A percentile compares a stretch with the other conserved stretches of the same genome.
These are phyloP conservation scores for Backusella parvicylindrica DNA, from an alignment of 192 early-diverging fungal genomes.

Conservation along the genomic window DNA sequence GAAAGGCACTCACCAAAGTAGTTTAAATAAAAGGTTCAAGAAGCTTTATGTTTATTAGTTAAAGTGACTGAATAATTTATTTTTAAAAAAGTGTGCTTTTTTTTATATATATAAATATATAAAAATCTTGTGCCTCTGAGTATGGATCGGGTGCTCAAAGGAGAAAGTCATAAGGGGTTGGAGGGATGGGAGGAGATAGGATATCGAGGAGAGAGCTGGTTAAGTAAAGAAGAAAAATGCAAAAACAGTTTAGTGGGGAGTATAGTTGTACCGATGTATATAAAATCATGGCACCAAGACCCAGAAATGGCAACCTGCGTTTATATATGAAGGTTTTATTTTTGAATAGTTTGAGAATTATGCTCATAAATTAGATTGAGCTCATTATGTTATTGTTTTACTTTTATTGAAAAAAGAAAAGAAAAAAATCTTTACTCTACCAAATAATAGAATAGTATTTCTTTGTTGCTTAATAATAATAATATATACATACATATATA, in stretches of 20 bases:
- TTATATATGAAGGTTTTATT: background rate
- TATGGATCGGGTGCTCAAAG: constrained; percentile 3
- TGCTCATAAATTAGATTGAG: background rate
- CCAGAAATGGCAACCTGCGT: background rate
- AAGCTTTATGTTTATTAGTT: background rate
- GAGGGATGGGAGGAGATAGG: background rate
- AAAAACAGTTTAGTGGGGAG: background rate
- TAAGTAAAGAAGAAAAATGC: background rate
- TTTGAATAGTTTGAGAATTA: background rate
- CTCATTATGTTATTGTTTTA: background rate
- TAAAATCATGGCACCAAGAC: background rate
- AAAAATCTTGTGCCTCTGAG: background rate
- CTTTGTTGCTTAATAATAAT: background rate
- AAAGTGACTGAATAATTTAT: constrained; percentile 3
- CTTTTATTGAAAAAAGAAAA: background rate
- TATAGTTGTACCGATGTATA: background rate
- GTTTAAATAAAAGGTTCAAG: background rate
- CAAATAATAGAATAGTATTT: background rate
- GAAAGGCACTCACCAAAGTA: background rate
- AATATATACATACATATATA: no score
- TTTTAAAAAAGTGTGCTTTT: background rate
- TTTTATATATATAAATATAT: background rate
- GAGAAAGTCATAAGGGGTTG: background rate
- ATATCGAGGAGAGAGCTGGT: background rate
- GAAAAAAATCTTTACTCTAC: background rate